Evolutionary conservation across 805 yeast genomes (phyloP).

Genomic region (Ogataea ramenticola): DNA sequence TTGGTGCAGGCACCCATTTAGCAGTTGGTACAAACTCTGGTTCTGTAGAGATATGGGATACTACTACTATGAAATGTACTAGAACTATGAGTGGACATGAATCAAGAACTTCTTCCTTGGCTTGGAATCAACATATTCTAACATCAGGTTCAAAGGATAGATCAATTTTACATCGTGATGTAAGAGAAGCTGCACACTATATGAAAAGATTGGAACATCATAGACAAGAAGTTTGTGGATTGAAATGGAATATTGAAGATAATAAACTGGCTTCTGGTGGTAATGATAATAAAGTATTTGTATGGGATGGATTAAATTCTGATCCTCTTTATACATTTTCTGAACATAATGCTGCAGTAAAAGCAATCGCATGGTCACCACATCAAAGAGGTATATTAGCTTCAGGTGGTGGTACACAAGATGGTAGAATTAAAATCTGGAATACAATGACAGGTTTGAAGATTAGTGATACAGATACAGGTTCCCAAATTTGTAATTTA

Average conservation of each 20-base stretch:
- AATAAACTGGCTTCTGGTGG: slow-evolving; percentile 94
- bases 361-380: slow-evolving; percentile 97
- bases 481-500: slow-evolving; percentile 92
- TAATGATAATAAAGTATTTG: slow-evolving; percentile 78
- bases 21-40: slow-evolving; percentile 91
- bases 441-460: slow-evolving; percentile 74
- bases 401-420: slow-evolving; percentile 96
- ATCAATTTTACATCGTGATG: slow-evolving; percentile 83
- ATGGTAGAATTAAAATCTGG: slow-evolving; percentile 86
- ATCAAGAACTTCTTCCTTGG: slow-evolving; percentile 74
- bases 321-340: slow-evolving; percentile 66
- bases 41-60: slow-evolving; percentile 92
- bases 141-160: slow-evolving; percentile 86
- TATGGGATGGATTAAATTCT: slow-evolving; percentile 77
- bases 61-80: slow-evolving; percentile 69
- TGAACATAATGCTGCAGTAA: slow-evolving; percentile 92
- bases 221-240: slow-evolving; percentile 93
- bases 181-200: slow-evolving; percentile 77
- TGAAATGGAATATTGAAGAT: slow-evolving; percentile 87
- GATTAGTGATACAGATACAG: slow-evolving; percentile 80
- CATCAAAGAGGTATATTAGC: slow-evolving; percentile 92
- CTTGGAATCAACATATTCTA: slow-evolving; percentile 91
- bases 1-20: slow-evolving; percentile 87
- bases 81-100: slow-evolving; percentile 91
- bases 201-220: slow-evolving; percentile 64